A percentile compares a stretch with the other conserved stretches of the same genome.
Conservation (phyloP, 768 basidiomycete genomes). For the Suillus occidentalis region DNA sequence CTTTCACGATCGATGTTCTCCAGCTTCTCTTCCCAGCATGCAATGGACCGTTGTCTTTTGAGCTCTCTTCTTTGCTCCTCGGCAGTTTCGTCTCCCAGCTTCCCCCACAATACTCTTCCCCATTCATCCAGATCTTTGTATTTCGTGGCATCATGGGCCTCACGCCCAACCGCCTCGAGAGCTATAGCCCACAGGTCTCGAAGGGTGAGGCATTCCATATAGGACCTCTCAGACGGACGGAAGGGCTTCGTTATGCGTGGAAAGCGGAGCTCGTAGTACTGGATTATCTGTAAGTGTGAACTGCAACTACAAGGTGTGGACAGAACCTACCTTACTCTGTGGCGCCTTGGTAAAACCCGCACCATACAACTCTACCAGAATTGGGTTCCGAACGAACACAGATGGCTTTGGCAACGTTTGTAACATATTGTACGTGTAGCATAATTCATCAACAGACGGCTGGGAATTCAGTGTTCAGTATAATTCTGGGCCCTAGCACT, state of each 20-base stretch:
- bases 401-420: slow-evolving; percentile 50
- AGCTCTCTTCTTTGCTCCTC: slow-evolving; percentile 16
- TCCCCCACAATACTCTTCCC: slow-evolving; percentile 39
- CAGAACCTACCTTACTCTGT: slow-evolving; percentile 45
- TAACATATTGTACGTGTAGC: slow-evolving; percentile 56
- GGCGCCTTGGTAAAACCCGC: slow-evolving; percentile 81
- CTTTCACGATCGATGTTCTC: slow-evolving; percentile 24
- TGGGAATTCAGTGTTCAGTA: slow-evolving; percentile 9
- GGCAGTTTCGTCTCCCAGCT: slow-evolving; percentile 38
- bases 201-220: slow-evolving; percentile 54
- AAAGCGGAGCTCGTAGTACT: slow-evolving; percentile 86
- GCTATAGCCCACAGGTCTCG: slow-evolving; percentile 56
- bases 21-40: slow-evolving; percentile 45
- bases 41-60: slow-evolving; percentile 41
- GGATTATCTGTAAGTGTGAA: slow-evolving; percentile 3
- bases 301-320: not conserved
- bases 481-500: not conserved
- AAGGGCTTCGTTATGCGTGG: slow-evolving; percentile 75
- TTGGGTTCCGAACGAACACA: slow-evolving; percentile 57
- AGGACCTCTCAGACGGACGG: slow-evolving; percentile 60
- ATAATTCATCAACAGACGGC: slow-evolving; percentile 34
- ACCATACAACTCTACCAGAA: slow-evolving; percentile 74
- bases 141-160: slow-evolving; percentile 32
- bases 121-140: slow-evolving; percentile 54
- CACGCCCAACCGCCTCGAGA: slow-evolving; percentile 51